Conservation (phyloP, 805 yeast genomes). For the Ogataea methylovora region DNA sequence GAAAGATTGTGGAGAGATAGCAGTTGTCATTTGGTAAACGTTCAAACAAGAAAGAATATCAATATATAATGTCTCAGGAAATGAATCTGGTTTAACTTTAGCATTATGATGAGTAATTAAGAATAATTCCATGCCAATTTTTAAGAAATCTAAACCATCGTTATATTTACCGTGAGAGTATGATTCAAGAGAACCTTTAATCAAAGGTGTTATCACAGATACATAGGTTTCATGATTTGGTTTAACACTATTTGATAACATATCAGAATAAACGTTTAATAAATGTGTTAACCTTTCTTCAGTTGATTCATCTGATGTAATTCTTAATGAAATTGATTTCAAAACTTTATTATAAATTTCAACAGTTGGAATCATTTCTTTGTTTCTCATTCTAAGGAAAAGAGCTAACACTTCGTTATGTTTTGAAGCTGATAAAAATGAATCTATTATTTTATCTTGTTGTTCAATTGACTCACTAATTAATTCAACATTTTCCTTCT, state of each 20-base stretch:
- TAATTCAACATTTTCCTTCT: background rate
- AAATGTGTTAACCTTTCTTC: conserved; percentile 57
- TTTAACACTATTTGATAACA: conserved; percentile 43
- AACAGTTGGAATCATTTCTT: conserved; percentile 38
- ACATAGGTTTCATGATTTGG: conserved; percentile 53
- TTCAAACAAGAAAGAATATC: conserved; percentile 19
- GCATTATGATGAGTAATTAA: conserved; percentile 16
- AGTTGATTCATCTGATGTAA: conserved; percentile 40
- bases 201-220: conserved; percentile 40
- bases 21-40: conserved; percentile 13
- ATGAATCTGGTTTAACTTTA: conserved; percentile 9
- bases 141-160: conserved; percentile 40
- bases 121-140: conserved; percentile 42
- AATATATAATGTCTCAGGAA: conserved; percentile 10
- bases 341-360: conserved; percentile 48
- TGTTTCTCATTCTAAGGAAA: conserved; percentile 22
- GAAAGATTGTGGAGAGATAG: conserved; percentile 10
- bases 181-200: conserved; percentile 40
- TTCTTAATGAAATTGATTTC: conserved; percentile 43
- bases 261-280: conserved; percentile 61
- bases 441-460: conserved; percentile 18
- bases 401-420: conserved; percentile 27
- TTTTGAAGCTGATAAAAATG: conserved; percentile 13
- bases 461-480: background rate
- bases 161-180: conserved; percentile 25